phyloP scores from a whole-genome alignment of 768 basidiomycete species.

The Lactarius quietus region DNA sequence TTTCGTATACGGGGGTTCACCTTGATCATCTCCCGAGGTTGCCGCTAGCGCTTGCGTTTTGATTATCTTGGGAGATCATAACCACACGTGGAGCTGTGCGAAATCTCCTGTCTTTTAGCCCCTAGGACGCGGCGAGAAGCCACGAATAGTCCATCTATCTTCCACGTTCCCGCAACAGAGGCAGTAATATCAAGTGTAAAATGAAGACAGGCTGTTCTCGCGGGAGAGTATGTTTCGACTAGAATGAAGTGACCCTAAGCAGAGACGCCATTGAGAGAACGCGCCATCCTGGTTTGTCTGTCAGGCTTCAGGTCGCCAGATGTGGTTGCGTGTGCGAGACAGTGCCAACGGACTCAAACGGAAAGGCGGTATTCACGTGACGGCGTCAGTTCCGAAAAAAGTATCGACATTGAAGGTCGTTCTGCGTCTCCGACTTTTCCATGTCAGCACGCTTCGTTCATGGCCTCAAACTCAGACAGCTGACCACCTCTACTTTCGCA shows the following conservation, averaged over 20 bases:
- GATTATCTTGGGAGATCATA: background rate
- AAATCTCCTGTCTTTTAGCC: constrained; percentile 14
- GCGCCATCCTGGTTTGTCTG: background rate
- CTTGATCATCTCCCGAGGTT: background rate
- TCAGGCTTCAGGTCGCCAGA: background rate
- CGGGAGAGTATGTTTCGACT: background rate
- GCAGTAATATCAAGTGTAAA: constrained; percentile 6
- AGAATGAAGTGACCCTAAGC: background rate
- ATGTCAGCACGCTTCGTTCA: constrained; percentile 23
- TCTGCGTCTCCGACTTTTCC: constrained; percentile 1
- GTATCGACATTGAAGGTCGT: background rate
- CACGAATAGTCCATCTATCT: background rate
- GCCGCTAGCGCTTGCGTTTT: background rate
- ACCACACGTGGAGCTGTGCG: constrained; percentile 11
- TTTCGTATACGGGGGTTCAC: background rate
- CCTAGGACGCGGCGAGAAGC: constrained; percentile 10
- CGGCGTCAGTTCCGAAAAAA: constrained; percentile 1
- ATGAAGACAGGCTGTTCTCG: constrained; percentile 2
- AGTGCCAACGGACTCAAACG: background rate
- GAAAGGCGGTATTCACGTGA: background rate
- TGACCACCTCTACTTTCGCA: constrained; percentile 4
- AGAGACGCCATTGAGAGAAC: background rate
- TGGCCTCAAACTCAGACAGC: constrained; percentile 17
- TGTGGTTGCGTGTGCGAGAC: background rate
- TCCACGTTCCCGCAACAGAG: background rate